phyloP scores from a whole-genome alignment of 352 stramenopile genomes.

The Phytophthora sp. region DNA sequence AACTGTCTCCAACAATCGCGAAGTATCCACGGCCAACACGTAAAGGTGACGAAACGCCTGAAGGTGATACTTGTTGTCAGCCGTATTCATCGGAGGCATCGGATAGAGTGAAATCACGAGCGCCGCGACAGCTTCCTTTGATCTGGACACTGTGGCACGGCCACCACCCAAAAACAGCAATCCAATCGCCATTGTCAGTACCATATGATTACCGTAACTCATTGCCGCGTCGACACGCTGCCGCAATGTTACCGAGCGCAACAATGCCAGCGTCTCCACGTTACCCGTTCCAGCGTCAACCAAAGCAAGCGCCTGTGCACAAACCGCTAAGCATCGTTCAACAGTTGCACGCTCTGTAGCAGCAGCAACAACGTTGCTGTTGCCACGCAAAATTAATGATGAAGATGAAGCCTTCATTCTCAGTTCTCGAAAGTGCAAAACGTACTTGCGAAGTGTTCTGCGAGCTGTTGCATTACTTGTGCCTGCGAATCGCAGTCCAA shows the following conservation, averaged over 20 bases:
- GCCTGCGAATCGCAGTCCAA: constrained; percentile 95
- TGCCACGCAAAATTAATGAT: constrained; percentile 29
- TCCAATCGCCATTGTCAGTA: constrained; percentile 93
- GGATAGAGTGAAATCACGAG: constrained; percentile 96
- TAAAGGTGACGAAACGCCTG: constrained; percentile 93
- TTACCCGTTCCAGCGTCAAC: constrained; percentile 97
- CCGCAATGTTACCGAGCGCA: constrained; percentile 87
- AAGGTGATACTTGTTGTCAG: constrained; percentile 94
- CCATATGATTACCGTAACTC: constrained; percentile 97
- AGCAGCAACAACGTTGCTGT: constrained; percentile 57
- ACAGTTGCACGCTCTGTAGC: constrained; percentile 88
- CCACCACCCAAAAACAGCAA: constrained; percentile 97
- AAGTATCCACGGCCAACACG: constrained; percentile 82
- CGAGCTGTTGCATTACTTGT: constrained; percentile 69
- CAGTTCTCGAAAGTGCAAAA: constrained; percentile 83
- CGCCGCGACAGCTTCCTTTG: constrained; percentile 91
- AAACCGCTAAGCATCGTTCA: constrained; percentile 93
- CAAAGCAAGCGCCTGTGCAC: constrained; percentile 92
- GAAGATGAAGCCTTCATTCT: constrained; percentile 47
- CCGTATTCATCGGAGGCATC: constrained; percentile 91
- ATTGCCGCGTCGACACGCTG: constrained; percentile 84
- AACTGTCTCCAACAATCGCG: constrained; percentile 75
- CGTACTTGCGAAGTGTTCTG: constrained; percentile 62
- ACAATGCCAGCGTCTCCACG: constrained; percentile 91
- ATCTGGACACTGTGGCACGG: constrained; percentile 90